Percentiles rank a stretch among this genome's conserved stretches.
Evolutionary conservation across 2,329 filamentous ascomycete species (phyloP).

Genomic region (Atkinsonella texensis): DNA sequence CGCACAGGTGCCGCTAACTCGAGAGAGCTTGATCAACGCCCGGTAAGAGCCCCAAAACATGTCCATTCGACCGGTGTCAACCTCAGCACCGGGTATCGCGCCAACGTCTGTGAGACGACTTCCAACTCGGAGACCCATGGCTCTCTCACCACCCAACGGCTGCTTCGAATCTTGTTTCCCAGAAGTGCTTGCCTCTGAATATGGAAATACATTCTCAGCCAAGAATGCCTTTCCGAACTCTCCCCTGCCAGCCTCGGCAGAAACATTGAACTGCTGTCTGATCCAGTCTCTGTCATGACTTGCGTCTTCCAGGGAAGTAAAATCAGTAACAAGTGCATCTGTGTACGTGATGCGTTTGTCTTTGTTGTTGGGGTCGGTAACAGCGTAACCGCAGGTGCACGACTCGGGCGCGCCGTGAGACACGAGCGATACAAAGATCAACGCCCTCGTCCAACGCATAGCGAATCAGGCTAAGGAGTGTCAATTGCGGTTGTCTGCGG

Average conservation of each 20-base stretch:
- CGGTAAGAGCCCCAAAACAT: slow-evolving; percentile 60
- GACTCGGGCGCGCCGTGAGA: slow-evolving; percentile 17
- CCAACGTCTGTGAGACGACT: slow-evolving; percentile 28
- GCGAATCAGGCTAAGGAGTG: not conserved
- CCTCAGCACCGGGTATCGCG: slow-evolving; percentile 49
- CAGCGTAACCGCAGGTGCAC: slow-evolving; percentile 63
- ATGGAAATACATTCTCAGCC: slow-evolving; percentile 43
- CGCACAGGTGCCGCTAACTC: slow-evolving; percentile 54
- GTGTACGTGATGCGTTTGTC: slow-evolving; percentile 43
- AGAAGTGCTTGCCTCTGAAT: slow-evolving; percentile 28
- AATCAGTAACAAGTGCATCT: slow-evolving; percentile 61
- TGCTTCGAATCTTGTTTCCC: slow-evolving; percentile 9
- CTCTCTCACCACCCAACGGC: slow-evolving; percentile 29
- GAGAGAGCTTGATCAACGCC: slow-evolving; percentile 52
- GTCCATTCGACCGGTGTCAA: slow-evolving; percentile 49
- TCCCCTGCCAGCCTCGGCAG: slow-evolving; percentile 44
- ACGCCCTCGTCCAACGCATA: not conserved
- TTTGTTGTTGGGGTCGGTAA: slow-evolving; percentile 30
- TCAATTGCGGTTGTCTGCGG: not conserved
- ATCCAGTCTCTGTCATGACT: slow-evolving; percentile 47
- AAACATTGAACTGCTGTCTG: slow-evolving; percentile 55
- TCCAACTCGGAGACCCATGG: slow-evolving; percentile 43
- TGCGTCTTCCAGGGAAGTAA: slow-evolving; percentile 41
- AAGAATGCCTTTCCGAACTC: slow-evolving; percentile 53
- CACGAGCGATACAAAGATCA: slow-evolving; percentile 7